phyloP scores from a whole-genome alignment of 176 grass and related monocot species.

The Cenchrus americanus region DNA sequence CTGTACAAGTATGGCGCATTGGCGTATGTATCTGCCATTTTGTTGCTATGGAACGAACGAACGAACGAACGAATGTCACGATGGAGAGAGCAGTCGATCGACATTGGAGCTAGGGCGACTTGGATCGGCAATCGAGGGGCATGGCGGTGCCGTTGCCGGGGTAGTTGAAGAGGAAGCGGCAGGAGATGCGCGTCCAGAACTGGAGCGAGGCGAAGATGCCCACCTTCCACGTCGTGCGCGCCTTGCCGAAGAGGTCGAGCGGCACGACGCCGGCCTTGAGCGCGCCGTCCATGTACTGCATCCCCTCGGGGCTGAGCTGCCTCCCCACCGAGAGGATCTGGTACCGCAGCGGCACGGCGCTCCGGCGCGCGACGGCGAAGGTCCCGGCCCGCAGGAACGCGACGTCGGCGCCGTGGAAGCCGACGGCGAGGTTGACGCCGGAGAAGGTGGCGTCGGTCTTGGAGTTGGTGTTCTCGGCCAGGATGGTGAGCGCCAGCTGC shows the following conservation, averaged over 20 bases:
- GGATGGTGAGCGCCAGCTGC: slow-evolving; percentile 36
- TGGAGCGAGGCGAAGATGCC: slow-evolving; percentile 65
- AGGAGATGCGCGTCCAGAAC: slow-evolving; percentile 69
- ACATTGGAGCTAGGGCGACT: slow-evolving; percentile 8
- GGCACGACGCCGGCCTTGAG: slow-evolving; percentile 54
- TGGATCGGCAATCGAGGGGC: slow-evolving; percentile 45
- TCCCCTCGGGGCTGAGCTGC: slow-evolving; percentile 42
- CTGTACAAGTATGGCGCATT: slow-evolving; percentile 35
- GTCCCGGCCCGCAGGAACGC: slow-evolving; percentile 43
- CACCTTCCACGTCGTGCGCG: slow-evolving; percentile 67
- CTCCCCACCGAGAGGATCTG: slow-evolving; percentile 7
- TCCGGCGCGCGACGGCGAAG: slow-evolving; percentile 64
- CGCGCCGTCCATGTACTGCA: slow-evolving; percentile 53
- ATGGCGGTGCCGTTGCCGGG: slow-evolving; percentile 58
- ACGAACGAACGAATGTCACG: neutral
- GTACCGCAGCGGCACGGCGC: slow-evolving; percentile 54
- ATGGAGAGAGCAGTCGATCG: neutral
- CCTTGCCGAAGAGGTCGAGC: slow-evolving; percentile 63
- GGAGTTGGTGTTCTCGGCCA: slow-evolving; percentile 74
- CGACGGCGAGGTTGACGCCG: slow-evolving; percentile 52
- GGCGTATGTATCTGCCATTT: neutral
- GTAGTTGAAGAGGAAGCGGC: slow-evolving; percentile 60
- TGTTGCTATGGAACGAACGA: neutral
- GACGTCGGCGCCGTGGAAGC: slow-evolving; percentile 64
- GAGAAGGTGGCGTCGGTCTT: slow-evolving; percentile 68